phyloP scores from a whole-genome alignment of 129 eudicot species.

The Flaveria linearis region DNA sequence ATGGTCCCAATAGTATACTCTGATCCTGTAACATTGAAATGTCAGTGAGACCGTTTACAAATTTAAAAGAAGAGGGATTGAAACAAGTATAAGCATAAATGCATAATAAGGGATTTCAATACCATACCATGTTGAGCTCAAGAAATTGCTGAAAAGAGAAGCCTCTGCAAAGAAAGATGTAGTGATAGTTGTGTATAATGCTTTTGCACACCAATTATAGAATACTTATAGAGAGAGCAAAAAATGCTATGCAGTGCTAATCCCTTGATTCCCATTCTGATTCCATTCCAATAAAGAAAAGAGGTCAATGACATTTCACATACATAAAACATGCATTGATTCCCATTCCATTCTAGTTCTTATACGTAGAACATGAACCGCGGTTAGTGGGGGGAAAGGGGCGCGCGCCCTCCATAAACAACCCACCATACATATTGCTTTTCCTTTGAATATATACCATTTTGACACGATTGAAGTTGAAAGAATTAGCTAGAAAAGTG shows the following conservation, averaged over 20 bases:
- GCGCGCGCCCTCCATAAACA: background rate
- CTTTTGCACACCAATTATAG: slow-evolving; percentile 3
- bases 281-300: slow-evolving; percentile 11
- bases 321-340: slow-evolving; percentile 16
- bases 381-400: background rate
- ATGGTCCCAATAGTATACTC: slow-evolving; percentile 47
- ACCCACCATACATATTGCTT: background rate
- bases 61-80: background rate
- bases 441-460: background rate
- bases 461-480: background rate
- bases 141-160: background rate
- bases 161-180: background rate
- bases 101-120: background rate
- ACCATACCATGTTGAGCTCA: slow-evolving; percentile 39
- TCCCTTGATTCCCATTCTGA: slow-evolving; percentile 12
- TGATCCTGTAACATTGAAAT: slow-evolving; percentile 23
- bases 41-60: background rate
- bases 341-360: background rate
- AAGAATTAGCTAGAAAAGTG: background rate
- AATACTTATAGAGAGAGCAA: slow-evolving; percentile 12
- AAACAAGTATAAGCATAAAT: background rate
- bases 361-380: background rate
- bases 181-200: background rate
- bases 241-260: background rate
- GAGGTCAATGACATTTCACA: background rate